These are phyloP conservation scores for Monosporascus ibericus DNA, from an alignment of 2,329 filamentous ascomycete genomes.

Conservation along the genomic window DNA sequence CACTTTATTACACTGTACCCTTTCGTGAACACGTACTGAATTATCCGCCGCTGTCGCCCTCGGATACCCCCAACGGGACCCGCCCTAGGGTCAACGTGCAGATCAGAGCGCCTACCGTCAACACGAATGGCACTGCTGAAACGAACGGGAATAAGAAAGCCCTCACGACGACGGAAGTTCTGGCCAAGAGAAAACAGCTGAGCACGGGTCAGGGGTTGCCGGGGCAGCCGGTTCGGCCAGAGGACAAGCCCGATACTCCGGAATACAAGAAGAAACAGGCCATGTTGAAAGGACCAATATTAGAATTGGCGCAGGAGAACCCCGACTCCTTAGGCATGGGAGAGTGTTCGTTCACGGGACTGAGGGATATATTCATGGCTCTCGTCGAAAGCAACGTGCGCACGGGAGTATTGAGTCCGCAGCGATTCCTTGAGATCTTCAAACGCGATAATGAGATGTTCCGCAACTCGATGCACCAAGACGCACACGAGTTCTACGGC, in stretches of 20 bases:
- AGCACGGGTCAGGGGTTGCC: slow-evolving; percentile 48
- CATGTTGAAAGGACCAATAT: slow-evolving; percentile 76
- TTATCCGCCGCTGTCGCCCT: slow-evolving; percentile 69
- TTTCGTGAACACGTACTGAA: slow-evolving; percentile 93
- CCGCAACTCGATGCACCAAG: slow-evolving; percentile 93
- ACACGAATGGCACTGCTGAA: slow-evolving; percentile 37
- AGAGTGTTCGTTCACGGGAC: slow-evolving; percentile 86
- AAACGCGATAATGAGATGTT: slow-evolving; percentile 97
- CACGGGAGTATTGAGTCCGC: slow-evolving; percentile 85
- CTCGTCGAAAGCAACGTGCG: slow-evolving; percentile 75
- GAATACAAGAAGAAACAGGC: slow-evolving; percentile 98
- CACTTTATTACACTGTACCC: slow-evolving; percentile 88
- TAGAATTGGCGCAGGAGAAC: slow-evolving; percentile 80
- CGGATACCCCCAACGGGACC: slow-evolving; percentile 60
- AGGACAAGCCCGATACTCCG: slow-evolving; percentile 89
- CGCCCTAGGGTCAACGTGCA: slow-evolving; percentile 53
- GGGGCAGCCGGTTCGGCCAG: slow-evolving; percentile 56
- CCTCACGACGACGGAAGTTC: slow-evolving; percentile 48
- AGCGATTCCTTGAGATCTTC: slow-evolving; percentile 89
- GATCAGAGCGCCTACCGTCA: slow-evolving; percentile 49
- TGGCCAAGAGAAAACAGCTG: slow-evolving; percentile 50
- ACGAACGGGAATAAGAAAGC: slow-evolving; percentile 47
- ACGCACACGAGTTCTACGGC: slow-evolving; percentile 95
- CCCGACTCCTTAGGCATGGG: slow-evolving; percentile 80
- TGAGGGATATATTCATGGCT: slow-evolving; percentile 94